Evolutionary conservation across 1,139 yeast genomes (phyloP).

Genomic region (Blastobotrys apis): DNA sequence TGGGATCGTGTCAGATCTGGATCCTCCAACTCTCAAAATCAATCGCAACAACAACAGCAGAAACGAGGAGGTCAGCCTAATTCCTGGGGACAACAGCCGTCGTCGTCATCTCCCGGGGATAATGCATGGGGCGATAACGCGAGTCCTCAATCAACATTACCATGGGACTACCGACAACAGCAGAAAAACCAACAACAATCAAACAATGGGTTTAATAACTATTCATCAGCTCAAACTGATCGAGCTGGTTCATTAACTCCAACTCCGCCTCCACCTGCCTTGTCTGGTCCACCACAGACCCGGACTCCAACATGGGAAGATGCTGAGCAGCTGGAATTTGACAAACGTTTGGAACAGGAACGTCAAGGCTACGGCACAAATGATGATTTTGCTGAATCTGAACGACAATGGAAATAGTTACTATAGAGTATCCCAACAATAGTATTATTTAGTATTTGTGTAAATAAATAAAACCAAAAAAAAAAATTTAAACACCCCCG

Average conservation of each 20-base stretch:
- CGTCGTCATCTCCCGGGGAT: neutral
- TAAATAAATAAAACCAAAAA: neutral
- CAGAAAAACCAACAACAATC: too few relatives aligned
- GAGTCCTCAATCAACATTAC: neutral
- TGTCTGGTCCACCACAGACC: constrained; percentile 15
- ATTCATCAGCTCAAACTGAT: constrained; percentile 1
- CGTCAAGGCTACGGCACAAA: constrained; percentile 25
- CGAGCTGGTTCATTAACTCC: constrained; percentile 17
- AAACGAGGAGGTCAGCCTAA: neutral
- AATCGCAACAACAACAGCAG: constrained; percentile 2
- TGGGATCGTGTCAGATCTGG: constrained; percentile 21
- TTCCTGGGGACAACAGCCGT: neutral
- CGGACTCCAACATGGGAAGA: constrained; percentile 3
- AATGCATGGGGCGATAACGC: neutral
- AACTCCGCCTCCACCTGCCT: constrained; percentile 18
- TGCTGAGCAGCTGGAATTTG: constrained; percentile 29
- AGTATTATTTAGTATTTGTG: neutral
- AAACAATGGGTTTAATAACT: too few relatives aligned
- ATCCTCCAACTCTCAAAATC: neutral
- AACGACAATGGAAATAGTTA: constrained; percentile 29
- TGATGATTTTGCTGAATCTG: constrained; percentile 34
- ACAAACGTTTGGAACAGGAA: constrained; percentile 30
- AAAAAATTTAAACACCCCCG: too few relatives aligned
- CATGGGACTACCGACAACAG: neutral
- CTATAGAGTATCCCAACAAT: neutral